Evolutionary conservation across 805 yeast genomes (phyloP), one percentile per base, ranked within the genome.

Genomic region (Myxozyma kluyveri): DNA sequence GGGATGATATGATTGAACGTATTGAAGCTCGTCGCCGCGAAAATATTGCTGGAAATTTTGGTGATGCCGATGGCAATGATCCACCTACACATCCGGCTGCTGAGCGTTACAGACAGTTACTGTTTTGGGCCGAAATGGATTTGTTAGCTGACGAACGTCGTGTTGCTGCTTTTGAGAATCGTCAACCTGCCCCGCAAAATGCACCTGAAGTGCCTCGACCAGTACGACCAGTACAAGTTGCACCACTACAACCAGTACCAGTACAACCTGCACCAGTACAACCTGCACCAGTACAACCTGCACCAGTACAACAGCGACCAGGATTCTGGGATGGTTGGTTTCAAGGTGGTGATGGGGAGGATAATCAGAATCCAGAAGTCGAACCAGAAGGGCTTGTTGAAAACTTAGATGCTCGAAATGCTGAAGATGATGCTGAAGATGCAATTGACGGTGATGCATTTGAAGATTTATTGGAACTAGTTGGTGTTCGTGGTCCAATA

Each of bases 381-480:
- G 9, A 14, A 46, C 44, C 12, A 40, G 18, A 45, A 46, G 52
- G 12, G 10, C 52, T 12, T 42, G 51, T 9, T n/a, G 35, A 21
- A 18, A 19, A 36, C 10, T 12, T 9, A 36, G 22, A 17, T 36
- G 40, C 17, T 36, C 40, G 9, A 5, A 10, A 18, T 39, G 24
- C 27, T 14, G 42, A 39, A n/a, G 32, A 49, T 35, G 22, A 54
- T 19, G 37, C 37, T 12, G 61, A 47, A 4, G 62, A 57, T 18
- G 61, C 42, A 19, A 21, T 39, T 6, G 60, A 49, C 2, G 64
- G 47, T 12, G 67, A 65, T 18, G 67, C 58, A 18, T 50, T 55
- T 14, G 67, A 61, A 18, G 70, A 67, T 3, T 45, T 65, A 9
- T 46, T 63, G 19, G 68, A 66, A 17, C 52, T 66, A n/a, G 46